Conservation (phyloP, 495 filamentous ascomycete species). For the Xylaria grammica region DNA sequence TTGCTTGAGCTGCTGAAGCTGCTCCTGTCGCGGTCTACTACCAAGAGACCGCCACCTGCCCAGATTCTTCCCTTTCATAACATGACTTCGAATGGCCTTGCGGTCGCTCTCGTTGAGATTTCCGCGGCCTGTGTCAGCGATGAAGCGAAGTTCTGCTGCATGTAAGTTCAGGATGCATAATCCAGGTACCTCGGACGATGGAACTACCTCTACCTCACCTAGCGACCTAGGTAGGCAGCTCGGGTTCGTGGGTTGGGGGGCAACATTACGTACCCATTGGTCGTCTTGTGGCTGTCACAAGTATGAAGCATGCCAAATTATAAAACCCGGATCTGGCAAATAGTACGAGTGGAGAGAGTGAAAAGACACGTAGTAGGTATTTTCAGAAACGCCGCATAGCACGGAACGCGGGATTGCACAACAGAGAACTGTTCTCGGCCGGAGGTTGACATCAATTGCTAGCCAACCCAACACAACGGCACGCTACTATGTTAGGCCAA, state of each 20-base stretch:
- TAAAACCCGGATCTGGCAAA: background rate
- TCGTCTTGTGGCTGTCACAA: background rate
- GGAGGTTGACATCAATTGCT: too few relatives aligned
- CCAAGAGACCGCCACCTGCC: slow-evolving; percentile 8
- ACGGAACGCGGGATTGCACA: too few relatives aligned
- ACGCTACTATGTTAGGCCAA: background rate
- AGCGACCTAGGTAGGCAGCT: background rate
- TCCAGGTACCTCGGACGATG: background rate
- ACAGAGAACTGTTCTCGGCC: too few relatives aligned
- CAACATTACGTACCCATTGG: background rate
- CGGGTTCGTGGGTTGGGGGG: background rate
- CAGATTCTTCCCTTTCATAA: slow-evolving; percentile 56
- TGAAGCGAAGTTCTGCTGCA: background rate
- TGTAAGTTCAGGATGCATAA: background rate
- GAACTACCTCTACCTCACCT: too few relatives aligned
- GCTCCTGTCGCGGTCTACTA: background rate
- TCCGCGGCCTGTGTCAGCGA: background rate
- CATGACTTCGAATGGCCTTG: slow-evolving; percentile 52
- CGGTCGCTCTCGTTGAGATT: slow-evolving; percentile 42
- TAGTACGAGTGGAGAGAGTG: background rate
- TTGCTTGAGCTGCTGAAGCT: background rate
- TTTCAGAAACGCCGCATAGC: background rate
- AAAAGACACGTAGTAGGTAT: background rate
- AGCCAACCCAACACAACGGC: background rate
- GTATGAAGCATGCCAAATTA: background rate